These are phyloP conservation scores for Lantana camara DNA, from an alignment of 257 asterid species.

Conservation along the genomic window DNA sequence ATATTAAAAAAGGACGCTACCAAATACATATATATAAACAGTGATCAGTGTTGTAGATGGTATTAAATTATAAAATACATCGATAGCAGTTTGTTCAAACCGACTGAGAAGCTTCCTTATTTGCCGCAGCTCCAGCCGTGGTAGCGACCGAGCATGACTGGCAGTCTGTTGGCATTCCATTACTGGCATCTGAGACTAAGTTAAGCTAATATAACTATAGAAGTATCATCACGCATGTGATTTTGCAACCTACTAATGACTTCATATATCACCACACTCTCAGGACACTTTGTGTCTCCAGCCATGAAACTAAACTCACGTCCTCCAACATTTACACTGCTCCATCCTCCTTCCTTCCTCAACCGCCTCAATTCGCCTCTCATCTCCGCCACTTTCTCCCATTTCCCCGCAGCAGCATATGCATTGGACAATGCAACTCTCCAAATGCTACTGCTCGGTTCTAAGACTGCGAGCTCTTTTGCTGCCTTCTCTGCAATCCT, in stretches of 20 bases:
- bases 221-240: constrained; percentile 33
- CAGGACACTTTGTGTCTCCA: constrained; percentile 34
- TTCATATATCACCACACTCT: constrained; percentile 34
- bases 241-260: constrained; percentile 26
- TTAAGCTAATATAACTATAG: not conserved
- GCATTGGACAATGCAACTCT: constrained; percentile 47
- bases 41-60: no score
- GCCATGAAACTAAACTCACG: constrained; percentile 38
- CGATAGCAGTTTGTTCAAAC: no score
- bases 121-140: no score
- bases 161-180: no score
- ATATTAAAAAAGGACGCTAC: no score
- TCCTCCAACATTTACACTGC: constrained; percentile 44
- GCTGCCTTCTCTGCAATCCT: constrained; percentile 46
- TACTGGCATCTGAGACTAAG: not conserved
- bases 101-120: no score
- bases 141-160: no score
- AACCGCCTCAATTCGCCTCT: constrained; percentile 41
- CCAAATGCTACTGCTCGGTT: constrained; percentile 45
- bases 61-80: no score
- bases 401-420: constrained; percentile 41
- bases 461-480: constrained; percentile 31
- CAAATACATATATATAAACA: no score
- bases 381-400: constrained; percentile 37
- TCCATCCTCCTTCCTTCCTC: constrained; percentile 56